phyloP scores from a whole-genome alignment of 2,329 filamentous ascomycete genomes.

The Dryadomyces quercivorus region DNA sequence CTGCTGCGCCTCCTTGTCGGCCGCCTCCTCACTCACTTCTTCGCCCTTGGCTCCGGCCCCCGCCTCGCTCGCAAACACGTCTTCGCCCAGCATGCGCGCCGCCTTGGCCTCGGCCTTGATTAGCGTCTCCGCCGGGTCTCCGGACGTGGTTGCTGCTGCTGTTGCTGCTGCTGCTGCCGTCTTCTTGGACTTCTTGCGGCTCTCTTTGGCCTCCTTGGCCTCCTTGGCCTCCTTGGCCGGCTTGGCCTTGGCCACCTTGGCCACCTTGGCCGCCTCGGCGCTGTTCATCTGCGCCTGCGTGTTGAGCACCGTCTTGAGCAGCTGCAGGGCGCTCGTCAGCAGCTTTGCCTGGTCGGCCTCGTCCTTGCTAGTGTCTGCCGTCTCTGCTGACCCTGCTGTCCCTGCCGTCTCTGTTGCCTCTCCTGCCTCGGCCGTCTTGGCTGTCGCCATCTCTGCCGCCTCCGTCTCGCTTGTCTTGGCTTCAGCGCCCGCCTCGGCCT shows the following conservation, averaged over 20 bases:
- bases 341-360: constrained; percentile 17
- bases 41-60: background rate
- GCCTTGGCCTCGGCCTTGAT: background rate
- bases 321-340: constrained; percentile 23
- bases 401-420: constrained; percentile 14
- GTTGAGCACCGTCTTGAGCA: constrained; percentile 25
- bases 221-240: background rate
- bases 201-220: background rate
- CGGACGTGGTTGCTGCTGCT: background rate
- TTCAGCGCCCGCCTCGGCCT: no score
- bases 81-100: background rate
- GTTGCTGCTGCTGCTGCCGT: background rate
- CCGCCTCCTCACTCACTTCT: background rate
- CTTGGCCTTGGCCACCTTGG: constrained; percentile 3
- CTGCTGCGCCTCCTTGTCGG: background rate
- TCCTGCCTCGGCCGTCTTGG: background rate
- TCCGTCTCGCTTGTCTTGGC: no score
- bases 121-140: background rate
- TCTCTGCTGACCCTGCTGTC: no score
- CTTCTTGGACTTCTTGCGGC: background rate
- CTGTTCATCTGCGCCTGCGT: constrained; percentile 13
- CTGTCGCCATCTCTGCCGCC: background rate
- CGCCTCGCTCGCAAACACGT: background rate
- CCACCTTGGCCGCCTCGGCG: background rate
- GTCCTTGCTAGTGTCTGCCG: background rate